Evolutionary conservation across 352 stramenopile genomes (phyloP).

Genomic region (Phytopythium chamaehyphon): DNA sequence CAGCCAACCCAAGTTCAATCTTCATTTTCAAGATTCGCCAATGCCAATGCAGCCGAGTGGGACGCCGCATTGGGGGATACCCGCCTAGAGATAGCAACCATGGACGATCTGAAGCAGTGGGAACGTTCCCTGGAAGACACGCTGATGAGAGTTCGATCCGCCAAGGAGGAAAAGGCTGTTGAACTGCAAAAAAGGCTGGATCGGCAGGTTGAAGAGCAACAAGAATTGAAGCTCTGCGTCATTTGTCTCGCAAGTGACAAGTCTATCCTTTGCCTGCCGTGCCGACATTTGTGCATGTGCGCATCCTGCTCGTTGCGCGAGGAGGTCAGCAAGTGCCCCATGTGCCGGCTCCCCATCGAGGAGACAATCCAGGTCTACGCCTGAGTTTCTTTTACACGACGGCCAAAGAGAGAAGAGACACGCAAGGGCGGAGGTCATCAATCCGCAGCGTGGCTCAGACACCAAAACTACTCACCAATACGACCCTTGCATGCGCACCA

Average conservation of each 20-base stretch:
- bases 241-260: slow-evolving; percentile 82
- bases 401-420: too few species aligned
- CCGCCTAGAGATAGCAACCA: slow-evolving; percentile 19
- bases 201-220: slow-evolving; percentile 67
- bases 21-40: background rate
- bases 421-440: too few species aligned
- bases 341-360: slow-evolving; percentile 78
- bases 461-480: too few species aligned
- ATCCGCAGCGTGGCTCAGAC: too few species aligned
- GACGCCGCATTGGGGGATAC: slow-evolving; percentile 1
- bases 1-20: background rate
- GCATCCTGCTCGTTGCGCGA: slow-evolving; percentile 60
- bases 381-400: slow-evolving; percentile 15
- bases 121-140: slow-evolving; percentile 66
- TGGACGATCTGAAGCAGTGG: slow-evolving; percentile 69
- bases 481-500: too few species aligned
- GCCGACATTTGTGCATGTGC: slow-evolving; percentile 79
- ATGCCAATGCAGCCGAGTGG: background rate
- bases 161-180: slow-evolving; percentile 70
- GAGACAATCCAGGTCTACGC: slow-evolving; percentile 84
- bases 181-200: slow-evolving; percentile 77
- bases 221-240: slow-evolving; percentile 85
- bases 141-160: slow-evolving; percentile 43
- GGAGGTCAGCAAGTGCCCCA: slow-evolving; percentile 78
- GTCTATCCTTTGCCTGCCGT: slow-evolving; percentile 79